Percentiles rank a stretch among this genome's conserved stretches.
These are phyloP conservation scores for Vigna nakashimae DNA, from an alignment of 306 rosid genomes.

Conservation along the genomic window DNA sequence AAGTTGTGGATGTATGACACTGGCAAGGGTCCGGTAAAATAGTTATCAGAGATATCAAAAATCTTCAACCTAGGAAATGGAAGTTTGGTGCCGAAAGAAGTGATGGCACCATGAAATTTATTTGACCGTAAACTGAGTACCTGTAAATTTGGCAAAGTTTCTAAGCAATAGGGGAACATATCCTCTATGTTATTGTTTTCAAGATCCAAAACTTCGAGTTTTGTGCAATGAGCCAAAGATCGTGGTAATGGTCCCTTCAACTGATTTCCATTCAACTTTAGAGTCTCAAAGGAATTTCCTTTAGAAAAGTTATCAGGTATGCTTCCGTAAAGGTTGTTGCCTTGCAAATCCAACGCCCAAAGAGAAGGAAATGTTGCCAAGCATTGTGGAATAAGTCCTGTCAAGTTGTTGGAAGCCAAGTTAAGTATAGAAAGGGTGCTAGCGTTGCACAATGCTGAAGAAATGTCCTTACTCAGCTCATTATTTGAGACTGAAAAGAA, in stretches of 20 bases:
- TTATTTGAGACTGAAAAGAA: slow-evolving; percentile 42
- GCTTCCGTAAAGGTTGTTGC: slow-evolving; percentile 45
- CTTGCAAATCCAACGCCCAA: slow-evolving; percentile 36
- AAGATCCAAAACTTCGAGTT: slow-evolving; percentile 46
- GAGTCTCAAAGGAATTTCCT: neutral
- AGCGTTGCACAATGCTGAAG: slow-evolving; percentile 21
- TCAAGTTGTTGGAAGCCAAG: slow-evolving; percentile 35
- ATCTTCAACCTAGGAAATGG: neutral
- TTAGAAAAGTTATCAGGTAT: neutral
- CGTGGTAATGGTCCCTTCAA: slow-evolving; percentile 47
- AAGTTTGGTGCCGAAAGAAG: neutral
- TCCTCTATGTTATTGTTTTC: slow-evolving; percentile 45
- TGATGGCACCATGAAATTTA: slow-evolving; percentile 49
- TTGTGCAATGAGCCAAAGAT: slow-evolving; percentile 24
- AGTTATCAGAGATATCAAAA: slow-evolving; percentile 46
- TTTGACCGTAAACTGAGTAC: slow-evolving; percentile 52
- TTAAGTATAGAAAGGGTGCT: neutral
- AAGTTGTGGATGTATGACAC: slow-evolving; percentile 39
- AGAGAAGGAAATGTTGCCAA: slow-evolving; percentile 6
- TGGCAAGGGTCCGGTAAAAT: slow-evolving; percentile 48
- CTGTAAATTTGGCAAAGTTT: slow-evolving; percentile 31
- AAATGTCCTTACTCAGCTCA: slow-evolving; percentile 23
- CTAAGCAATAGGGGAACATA: slow-evolving; percentile 49
- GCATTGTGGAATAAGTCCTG: slow-evolving; percentile 45
- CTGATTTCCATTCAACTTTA: slow-evolving; percentile 43